Evolutionary conservation across 768 basidiomycete species (phyloP), one percentile per base, ranked within the genome.

Genomic region (Termitomyces sp.): DNA sequence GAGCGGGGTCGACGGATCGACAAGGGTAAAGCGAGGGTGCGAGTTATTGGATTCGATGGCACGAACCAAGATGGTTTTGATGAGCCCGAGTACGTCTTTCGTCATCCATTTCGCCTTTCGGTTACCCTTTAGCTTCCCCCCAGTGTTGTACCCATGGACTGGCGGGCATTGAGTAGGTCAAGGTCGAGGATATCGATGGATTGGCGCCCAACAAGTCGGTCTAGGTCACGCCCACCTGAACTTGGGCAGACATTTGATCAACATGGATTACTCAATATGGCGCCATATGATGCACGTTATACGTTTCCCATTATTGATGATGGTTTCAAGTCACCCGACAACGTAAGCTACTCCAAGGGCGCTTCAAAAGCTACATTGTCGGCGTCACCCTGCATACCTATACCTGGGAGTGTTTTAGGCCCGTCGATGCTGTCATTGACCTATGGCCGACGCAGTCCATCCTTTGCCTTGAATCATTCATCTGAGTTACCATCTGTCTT

Each of bases 101-200:
- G 20, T 28, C n/a, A 10, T 18, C 18, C 10, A 24, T 26, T 41
- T 28, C 11, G 35, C 52, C 54, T 62, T 55, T 56, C 24, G 28
- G 48, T 26, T 43, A 30, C 30, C n/a, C 38, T 41, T 56, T 20
- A 48, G 51, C 24, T n/a, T 48, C 35, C 45, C 35, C 46, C 54
- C 57, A 86, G 86, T 58, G 75, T 77, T 54, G 80, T 81, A 46
- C 74, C 85, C 28, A 97, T 97, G 94, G 94, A 96, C 67, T 97
- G 94, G 94, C 81, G 93, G 50, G 86, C 90, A 33, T 85, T 93
- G 69, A 94, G 92, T 71, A 82, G 94, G 61, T 96, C 94, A 26
- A 83, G 93, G 65, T 95, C 94, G 14, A 84, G 94, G 24, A 87
- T 88, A 64, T 87, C 90, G 22, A 93, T 95, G 90, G 93, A 95